Percentiles rank a stretch among this genome's conserved stretches.
Evolutionary conservation across 257 asterid genomes (phyloP).

Genomic region (Nicotiana tabacum): DNA sequence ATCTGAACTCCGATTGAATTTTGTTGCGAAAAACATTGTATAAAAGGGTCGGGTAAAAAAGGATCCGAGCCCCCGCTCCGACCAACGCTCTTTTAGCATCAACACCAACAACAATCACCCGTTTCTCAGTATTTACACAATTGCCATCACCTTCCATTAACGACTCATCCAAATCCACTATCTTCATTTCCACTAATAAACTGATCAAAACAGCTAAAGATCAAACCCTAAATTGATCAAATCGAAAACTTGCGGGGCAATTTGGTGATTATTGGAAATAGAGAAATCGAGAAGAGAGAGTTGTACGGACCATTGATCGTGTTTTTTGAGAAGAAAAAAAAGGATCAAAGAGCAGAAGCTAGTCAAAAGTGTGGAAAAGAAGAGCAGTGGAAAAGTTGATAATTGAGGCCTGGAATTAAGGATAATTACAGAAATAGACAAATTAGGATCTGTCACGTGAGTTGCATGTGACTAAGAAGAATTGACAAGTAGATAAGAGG

Average conservation of each 20-base stretch:
- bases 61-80: constrained; percentile 96
- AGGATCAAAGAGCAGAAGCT: background rate
- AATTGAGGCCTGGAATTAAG: background rate
- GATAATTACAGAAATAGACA: background rate
- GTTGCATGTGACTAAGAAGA: background rate
- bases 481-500: too few species aligned
- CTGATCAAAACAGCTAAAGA: background rate
- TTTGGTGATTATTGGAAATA: background rate
- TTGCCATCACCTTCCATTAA: constrained; percentile 16
- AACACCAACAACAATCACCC: constrained; percentile 52
- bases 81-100: constrained; percentile 88
- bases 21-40: constrained; percentile 88
- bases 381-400: background rate
- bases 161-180: constrained; percentile 59
- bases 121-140: constrained; percentile 19
- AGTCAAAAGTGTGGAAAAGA: background rate
- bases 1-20: constrained; percentile 74
- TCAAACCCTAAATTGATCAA: constrained; percentile 1
- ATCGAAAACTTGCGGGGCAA: background rate
- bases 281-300: background rate
- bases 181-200: constrained; percentile 47
- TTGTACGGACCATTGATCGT: background rate
- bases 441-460: background rate
- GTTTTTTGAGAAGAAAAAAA: background rate
- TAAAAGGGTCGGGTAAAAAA: constrained; percentile 85